Base-by-base conservation (phyloP, 2,329 filamentous ascomycete genomes). In the Graphilbum fragrans region DNA sequence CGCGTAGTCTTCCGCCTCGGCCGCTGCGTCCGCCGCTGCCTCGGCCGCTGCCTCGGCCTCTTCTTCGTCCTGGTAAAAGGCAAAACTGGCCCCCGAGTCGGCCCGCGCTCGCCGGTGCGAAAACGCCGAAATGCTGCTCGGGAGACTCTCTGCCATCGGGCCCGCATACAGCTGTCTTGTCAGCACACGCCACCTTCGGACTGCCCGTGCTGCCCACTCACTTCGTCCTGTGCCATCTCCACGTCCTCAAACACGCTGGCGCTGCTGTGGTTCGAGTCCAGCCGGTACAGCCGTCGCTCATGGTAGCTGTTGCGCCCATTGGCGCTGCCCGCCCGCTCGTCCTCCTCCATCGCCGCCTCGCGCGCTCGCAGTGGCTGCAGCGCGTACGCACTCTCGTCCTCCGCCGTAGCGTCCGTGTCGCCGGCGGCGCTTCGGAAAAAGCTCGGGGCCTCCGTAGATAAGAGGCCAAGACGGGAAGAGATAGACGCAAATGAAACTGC, bases 211-310 rank as follows among this genome's bases (percentile, higher is more conserved):
- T n/a, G n/a, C n/a, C n/a, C n/a, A 27, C 62, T 41, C 56, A 92
- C 85, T 74, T 96, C 90, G 58, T 94, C 86, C 39, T 93, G 86
- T 18, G 92, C 90, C 92, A 98, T 96, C 59, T 95, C 90, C n/a
- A 96, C 88, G 60, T 94, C 86, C 50, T 86, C 86, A 52, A 94
- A 81, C 51, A 95, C 80, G 61, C 86, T 94, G 29, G 80, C 70
- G 60, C 72, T 77, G 63, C 82, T 86, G 53, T 78, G 69, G 53
- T 85, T 85, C 39, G 80, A 82, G 49, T 70, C 69, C 42, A 81
- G 68, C 41, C 80, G 69, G 59, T 86, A 85, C 47, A 84, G 56
- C 14, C 42, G 35, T 12, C 39, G 34, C 32, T 17, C 35, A n/a
- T n/a, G n/a, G n/a, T n/a, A n/a, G 19, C 37, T 31, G 10, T 41